Evolutionary conservation across 2,329 filamentous ascomycete genomes (phyloP).

Genomic region (Diaporthe batatas): DNA sequence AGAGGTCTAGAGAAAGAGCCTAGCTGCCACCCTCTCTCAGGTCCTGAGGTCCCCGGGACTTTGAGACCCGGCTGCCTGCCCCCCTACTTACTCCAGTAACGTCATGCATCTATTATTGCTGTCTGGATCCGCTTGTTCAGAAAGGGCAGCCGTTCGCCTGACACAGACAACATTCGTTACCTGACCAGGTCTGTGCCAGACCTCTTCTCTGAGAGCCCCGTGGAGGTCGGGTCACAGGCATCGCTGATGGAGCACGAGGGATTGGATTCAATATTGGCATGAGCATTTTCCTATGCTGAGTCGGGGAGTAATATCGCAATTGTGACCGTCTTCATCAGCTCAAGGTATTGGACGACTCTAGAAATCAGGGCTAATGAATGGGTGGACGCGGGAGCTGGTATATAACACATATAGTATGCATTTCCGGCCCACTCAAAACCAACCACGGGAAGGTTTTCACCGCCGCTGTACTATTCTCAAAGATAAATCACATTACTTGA

Average conservation of each 20-base stretch:
- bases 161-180: slow-evolving; percentile 8
- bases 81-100: too few relatives aligned
- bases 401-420: too few relatives aligned
- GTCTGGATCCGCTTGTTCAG: neutral
- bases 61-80: neutral
- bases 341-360: too few relatives aligned
- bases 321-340: slow-evolving; percentile 52
- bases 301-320: slow-evolving; percentile 63
- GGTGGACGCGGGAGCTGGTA: too few relatives aligned
- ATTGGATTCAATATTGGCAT: slow-evolving; percentile 58
- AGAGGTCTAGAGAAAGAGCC: neutral
- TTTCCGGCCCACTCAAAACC: too few relatives aligned
- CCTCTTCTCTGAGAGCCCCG: slow-evolving; percentile 34
- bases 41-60: neutral
- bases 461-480: too few relatives aligned
- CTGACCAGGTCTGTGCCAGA: slow-evolving; percentile 28
- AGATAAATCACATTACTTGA: too few relatives aligned
- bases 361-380: too few relatives aligned
- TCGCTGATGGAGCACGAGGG: slow-evolving; percentile 66
- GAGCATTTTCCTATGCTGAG: slow-evolving; percentile 62
- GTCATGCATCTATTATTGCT: neutral
- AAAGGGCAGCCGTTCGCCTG: slow-evolving; percentile 19
- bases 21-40: too few relatives aligned
- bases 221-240: slow-evolving; percentile 55
- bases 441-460: too few relatives aligned